Conservation (phyloP, 495 filamentous ascomycete species). For the Neurospora sp. region DNA sequence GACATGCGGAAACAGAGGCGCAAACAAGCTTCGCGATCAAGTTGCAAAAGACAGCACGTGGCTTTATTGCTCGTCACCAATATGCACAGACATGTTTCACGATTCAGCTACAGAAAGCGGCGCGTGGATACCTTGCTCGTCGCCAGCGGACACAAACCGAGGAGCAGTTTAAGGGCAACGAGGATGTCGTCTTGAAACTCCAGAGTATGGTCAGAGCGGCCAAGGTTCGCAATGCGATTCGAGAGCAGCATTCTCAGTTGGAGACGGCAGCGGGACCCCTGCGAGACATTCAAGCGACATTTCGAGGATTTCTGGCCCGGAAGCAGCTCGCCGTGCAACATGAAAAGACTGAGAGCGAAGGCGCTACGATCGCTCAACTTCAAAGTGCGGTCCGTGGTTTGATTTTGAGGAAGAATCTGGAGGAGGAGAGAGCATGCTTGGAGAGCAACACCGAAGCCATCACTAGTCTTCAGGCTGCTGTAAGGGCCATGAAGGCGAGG, state of each 20-base stretch:
- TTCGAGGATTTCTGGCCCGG: constrained; percentile 49
- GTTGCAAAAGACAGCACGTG: constrained; percentile 70
- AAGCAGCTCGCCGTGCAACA: constrained; percentile 41
- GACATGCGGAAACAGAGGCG: constrained; percentile 47
- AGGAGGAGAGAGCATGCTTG: constrained; percentile 28
- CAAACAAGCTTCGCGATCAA: constrained; percentile 54
- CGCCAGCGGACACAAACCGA: constrained; percentile 50
- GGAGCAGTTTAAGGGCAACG: constrained; percentile 58
- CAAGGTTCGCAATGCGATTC: constrained; percentile 60
- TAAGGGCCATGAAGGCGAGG: constrained; percentile 28
- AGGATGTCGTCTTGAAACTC: constrained; percentile 62
- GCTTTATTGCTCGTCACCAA: constrained; percentile 62
- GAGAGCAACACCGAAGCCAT: constrained; percentile 27
- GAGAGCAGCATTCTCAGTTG: constrained; percentile 51
- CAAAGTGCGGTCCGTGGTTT: constrained; percentile 46
- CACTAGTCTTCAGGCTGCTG: constrained; percentile 40
- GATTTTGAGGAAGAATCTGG: constrained; percentile 32
- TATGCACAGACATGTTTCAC: constrained; percentile 49
- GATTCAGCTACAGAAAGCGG: constrained; percentile 63
- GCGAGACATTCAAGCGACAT: constrained; percentile 59
- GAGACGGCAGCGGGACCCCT: constrained; percentile 47
- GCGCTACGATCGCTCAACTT: constrained; percentile 36
- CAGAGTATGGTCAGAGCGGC: constrained; percentile 75
- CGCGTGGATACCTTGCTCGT: constrained; percentile 70
- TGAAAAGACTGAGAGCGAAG: constrained; percentile 37